Base-by-base conservation (phyloP, 805 yeast genomes). In the Saccharomycopsis schoenii region DNA sequence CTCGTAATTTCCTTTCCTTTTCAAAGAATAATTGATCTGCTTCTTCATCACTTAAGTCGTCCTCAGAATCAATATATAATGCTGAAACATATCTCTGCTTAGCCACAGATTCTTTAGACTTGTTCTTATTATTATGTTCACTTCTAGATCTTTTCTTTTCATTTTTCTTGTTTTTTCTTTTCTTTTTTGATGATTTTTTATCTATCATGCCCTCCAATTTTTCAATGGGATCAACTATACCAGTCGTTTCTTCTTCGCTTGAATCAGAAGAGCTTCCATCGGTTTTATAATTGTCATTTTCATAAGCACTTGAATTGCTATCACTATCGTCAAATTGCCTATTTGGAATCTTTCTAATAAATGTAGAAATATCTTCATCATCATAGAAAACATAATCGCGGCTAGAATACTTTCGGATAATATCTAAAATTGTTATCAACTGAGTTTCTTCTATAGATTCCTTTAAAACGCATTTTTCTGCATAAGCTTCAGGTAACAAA, bases 381-480 rank as follows among this genome's bases (percentile, higher is more conserved):
- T 9, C 41, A 14, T 47, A 21, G n/a, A 47, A 47, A 10, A 47
- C 52, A 21, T 47, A 47, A 15, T 47, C 52, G 15, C 24, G 52
- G 24, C 52, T 47, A 14, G 25, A 47, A 47, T 47, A 47, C 34
- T 24, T 47, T 14, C 25, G 19, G 4, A 47, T 12, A 24, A 47
- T 47, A 11, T 47, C 52, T 47, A n/a, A 47, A 21, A 24, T 47
- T 21, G 52, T 47, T 10, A 24, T 2, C 15, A 47, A 15, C 12
- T 47, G 52, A 15, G 52, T 21, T 14, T 47, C 36, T 17, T 24
- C 34, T 11, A 47, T 47, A 12, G 19, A 21, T 0, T 67, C 60
- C 0, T 76, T 77, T 14, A 84, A 67, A 15, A 73, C 67, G 63
- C 80, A 81, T 2, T 67, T 67, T 54, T 75, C 80, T 37, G 71